A percentile compares a stretch with the other conserved stretches of the same genome.
These are phyloP conservation scores for Filosporella fistucella DNA, from an alignment of 495 filamentous ascomycete species.

Conservation along the genomic window DNA sequence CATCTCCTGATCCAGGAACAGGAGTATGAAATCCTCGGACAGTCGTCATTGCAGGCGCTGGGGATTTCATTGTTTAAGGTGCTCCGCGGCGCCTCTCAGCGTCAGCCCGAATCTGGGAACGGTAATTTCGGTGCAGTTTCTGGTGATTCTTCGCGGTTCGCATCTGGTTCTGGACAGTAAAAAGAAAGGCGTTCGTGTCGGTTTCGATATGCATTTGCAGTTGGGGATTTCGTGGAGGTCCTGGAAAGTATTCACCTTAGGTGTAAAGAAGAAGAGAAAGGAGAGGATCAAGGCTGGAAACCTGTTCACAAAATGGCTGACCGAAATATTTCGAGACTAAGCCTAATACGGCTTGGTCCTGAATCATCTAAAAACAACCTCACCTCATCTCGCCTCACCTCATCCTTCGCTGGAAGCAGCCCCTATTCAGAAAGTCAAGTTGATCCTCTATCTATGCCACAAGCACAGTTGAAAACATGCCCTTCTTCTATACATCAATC, in stretches of 20 bases:
- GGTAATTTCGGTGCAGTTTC: slow-evolving; percentile 24
- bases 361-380: no score
- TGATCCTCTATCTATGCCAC: no score
- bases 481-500: no score
- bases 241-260: slow-evolving; percentile 12
- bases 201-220: slow-evolving; percentile 27
- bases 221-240: background rate
- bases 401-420: no score
- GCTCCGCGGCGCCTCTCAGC: slow-evolving; percentile 22
- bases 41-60: slow-evolving; percentile 62
- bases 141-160: slow-evolving; percentile 22
- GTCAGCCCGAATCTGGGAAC: slow-evolving; percentile 22
- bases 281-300: slow-evolving; percentile 2
- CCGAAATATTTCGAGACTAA: no score
- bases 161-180: slow-evolving; percentile 19
- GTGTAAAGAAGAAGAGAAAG: slow-evolving; percentile 14
- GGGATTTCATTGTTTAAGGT: slow-evolving; percentile 27
- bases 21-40: slow-evolving; percentile 78
- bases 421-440: no score
- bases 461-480: no score
- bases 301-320: no score
- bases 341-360: no score
- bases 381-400: no score
- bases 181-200: slow-evolving; percentile 8
- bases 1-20: slow-evolving; percentile 68